Base-by-base conservation (phyloP, 208 protist genomes). In the Trypanosoma avium region DNA sequence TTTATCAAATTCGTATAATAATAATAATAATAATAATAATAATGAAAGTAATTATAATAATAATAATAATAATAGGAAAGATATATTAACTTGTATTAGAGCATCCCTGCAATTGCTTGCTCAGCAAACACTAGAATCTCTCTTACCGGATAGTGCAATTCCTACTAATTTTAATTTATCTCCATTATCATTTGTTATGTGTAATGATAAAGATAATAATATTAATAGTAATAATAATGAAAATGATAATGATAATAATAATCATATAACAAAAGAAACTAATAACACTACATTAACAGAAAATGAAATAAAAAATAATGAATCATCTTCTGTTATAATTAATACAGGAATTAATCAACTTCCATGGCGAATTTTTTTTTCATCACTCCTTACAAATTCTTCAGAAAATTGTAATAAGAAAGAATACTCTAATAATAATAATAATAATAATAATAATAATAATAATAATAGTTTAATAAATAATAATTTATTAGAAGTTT, bases 51-150 rank as follows among this genome's bases (percentile, higher is more conserved):
- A 10, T 38, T 13, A 38, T 38, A 38, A 10, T 38, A 38, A 10
- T 38, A 38, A 13, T 5, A 38, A 38, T 38, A 38, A 10, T 10
- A 38, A 38, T 13, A 5, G 33, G 5, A 38, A 38, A 10, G 43
- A 4, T 5, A 12, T 15, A 19, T 49, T 27, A 13, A 26, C 43
- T 21, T 33, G 13, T 35, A 42, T 15, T 17, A 13, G 27, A 33
- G 24, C 17, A 15, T 8, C 27, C 7, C 43, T 62, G 43, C 43
- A 62, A 17, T 43, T 27, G 7, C 57, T 62, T 19, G 57, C 27
- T 12, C 57, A 52, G 17, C 42, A 52, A 5, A 24, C 57, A 3
- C 27, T 62, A 22, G 57, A 62, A 43, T 53, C 13, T 5, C 17
- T 62, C 0, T 5, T 62, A 0, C 29, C 57, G 0, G 57, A 62